These are phyloP conservation scores for Artemisia tridentata DNA, from an alignment of 129 eudicot genomes.

Conservation along the genomic window DNA sequence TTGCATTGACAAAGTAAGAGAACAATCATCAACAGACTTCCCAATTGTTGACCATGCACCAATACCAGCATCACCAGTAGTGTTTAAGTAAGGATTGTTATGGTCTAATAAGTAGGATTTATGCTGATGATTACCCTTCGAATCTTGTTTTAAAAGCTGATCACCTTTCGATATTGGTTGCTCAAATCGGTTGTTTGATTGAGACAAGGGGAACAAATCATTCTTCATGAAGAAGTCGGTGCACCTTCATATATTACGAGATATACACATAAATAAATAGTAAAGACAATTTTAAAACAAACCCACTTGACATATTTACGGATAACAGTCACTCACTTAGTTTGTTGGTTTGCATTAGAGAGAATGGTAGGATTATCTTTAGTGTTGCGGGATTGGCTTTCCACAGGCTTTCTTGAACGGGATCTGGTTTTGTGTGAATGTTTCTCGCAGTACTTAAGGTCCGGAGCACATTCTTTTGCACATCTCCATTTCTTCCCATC, in stretches of 20 bases:
- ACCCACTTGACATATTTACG: no score
- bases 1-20: conserved; percentile 53
- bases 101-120: conserved; percentile 12
- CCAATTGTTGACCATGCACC: conserved; percentile 47
- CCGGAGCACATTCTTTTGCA: conserved; percentile 57
- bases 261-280: conserved; percentile 15
- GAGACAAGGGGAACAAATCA: conserved; percentile 15
- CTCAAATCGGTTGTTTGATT: conserved; percentile 24
- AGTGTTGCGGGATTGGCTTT: conserved; percentile 23
- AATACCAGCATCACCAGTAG: conserved; percentile 11
- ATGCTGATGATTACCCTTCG: conserved; percentile 20
- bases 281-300: no score
- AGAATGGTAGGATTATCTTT: neutral
- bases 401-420: conserved; percentile 94
- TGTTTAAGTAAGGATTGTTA: neutral
- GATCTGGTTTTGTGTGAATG: conserved; percentile 57
- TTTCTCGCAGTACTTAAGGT: conserved; percentile 66
- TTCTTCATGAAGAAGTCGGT: conserved; percentile 46
- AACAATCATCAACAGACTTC: conserved; percentile 21
- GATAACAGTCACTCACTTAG: conserved; percentile 18
- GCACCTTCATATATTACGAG: conserved; percentile 25
- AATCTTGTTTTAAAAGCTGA: conserved; percentile 11
- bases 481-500: conserved; percentile 84
- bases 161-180: conserved; percentile 25
- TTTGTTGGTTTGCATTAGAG: conserved; percentile 24